phyloP scores from a whole-genome alignment of 2,329 filamentous ascomycete genomes.

The Septoria petroselini region DNA sequence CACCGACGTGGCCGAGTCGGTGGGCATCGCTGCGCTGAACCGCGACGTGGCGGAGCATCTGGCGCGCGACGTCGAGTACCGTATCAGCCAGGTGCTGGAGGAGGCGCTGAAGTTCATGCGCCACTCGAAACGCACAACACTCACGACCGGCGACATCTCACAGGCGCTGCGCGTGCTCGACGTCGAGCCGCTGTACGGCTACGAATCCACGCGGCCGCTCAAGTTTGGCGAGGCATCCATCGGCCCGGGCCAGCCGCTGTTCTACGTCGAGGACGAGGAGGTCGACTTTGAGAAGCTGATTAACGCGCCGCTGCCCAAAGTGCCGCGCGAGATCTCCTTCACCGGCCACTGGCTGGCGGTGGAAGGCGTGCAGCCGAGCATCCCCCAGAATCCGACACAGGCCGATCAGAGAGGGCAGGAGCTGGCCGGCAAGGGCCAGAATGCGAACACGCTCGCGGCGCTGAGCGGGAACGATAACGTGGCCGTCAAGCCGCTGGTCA shows the following conservation, averaged over 20 bases:
- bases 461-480: constrained; percentile 80
- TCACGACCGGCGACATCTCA: constrained; percentile 85
- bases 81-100: constrained; percentile 86
- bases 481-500: constrained; percentile 83
- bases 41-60: constrained; percentile 86
- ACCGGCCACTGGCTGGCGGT: constrained; percentile 97
- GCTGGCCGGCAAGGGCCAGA: constrained; percentile 82
- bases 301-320: constrained; percentile 90
- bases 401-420: constrained; percentile 76
- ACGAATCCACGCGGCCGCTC: constrained; percentile 85
- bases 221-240: constrained; percentile 91
- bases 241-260: constrained; percentile 88
- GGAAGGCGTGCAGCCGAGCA: constrained; percentile 93
- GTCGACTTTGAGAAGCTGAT: constrained; percentile 99
- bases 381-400: constrained; percentile 86
- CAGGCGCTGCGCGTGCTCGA: constrained; percentile 82
- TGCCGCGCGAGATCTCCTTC: constrained; percentile 87
- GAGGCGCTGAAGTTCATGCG: constrained; percentile 97
- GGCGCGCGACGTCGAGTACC: constrained; percentile 91
- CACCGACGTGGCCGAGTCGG: constrained; percentile 90
- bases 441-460: constrained; percentile 80
- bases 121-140: constrained; percentile 76
- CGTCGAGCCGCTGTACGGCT: constrained; percentile 92
- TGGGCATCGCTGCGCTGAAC: constrained; percentile 76
- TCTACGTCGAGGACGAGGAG: constrained; percentile 97